Evolutionary conservation across 2,329 filamentous ascomycete species (phyloP).

Genomic region (Ophioceras dolichostomum): DNA sequence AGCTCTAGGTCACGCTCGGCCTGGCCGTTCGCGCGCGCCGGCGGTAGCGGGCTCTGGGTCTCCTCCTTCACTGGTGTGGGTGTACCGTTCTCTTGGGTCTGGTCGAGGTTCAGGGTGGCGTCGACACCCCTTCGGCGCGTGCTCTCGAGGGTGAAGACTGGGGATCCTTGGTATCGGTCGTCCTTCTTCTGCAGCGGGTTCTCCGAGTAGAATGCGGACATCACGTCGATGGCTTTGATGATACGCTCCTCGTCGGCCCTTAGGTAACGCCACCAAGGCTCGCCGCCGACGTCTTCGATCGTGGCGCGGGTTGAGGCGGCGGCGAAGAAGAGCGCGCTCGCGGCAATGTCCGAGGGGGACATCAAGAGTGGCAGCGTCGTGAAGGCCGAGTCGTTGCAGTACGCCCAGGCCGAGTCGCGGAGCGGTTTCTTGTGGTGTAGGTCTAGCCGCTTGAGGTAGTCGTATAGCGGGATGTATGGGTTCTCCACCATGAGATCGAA

Average conservation of each 20-base stretch:
- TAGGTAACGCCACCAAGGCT: conserved; percentile 79
- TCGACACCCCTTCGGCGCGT: conserved; percentile 39
- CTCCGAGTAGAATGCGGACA: conserved; percentile 56
- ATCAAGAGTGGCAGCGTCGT: conserved; percentile 77
- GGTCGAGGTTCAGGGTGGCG: conserved; percentile 24
- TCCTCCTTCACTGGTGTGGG: too few relatives aligned
- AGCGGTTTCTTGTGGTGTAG: conserved; percentile 9
- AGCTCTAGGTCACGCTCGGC: conserved; percentile 20
- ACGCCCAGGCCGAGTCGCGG: conserved; percentile 52
- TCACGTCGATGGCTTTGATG: conserved; percentile 59
- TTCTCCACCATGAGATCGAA: conserved; percentile 89
- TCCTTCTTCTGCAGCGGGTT: conserved; percentile 50
- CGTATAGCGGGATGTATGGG: conserved; percentile 74
- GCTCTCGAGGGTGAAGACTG: conserved; percentile 42
- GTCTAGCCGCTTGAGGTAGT: conserved; percentile 42
- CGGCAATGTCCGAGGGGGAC: conserved; percentile 68
- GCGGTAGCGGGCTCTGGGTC: conserved; percentile 28
- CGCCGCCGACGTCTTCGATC: conserved; percentile 65
- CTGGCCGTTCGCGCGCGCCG: conserved; percentile 22
- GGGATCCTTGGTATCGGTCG: conserved; percentile 35
- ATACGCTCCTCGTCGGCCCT: conserved; percentile 61
- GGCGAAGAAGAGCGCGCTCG: conserved; percentile 77
- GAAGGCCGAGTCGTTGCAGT: conserved; percentile 80
- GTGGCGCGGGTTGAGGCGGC: conserved; percentile 60
- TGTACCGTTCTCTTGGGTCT: conserved; percentile 32